phyloP scores from a whole-genome alignment of 176 grass and related monocot genomes.

The Guadua angustifolia region DNA sequence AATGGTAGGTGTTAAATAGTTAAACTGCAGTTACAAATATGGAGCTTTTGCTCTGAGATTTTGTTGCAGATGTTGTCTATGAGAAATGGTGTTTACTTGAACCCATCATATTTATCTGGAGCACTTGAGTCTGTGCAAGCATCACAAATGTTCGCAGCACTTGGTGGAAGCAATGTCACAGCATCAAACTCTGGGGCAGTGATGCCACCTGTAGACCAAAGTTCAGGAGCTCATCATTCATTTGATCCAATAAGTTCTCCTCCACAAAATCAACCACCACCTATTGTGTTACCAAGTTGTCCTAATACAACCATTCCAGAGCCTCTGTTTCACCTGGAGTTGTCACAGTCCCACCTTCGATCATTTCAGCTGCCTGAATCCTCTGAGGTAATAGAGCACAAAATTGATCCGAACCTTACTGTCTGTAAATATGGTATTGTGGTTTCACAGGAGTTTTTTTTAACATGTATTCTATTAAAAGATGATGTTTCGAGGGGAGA shows the following conservation, averaged over 20 bases:
- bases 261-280: conserved; percentile 52
- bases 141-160: conserved; percentile 72
- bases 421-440: not conserved
- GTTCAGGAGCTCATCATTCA: conserved; percentile 59
- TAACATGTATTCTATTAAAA: conserved; percentile 41
- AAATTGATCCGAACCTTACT: not conserved
- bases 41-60: not conserved
- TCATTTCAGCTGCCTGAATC: conserved; percentile 74
- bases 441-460: conserved; percentile 13
- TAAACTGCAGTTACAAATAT: not conserved
- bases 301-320: conserved; percentile 54
- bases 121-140: conserved; percentile 72
- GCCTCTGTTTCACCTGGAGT: conserved; percentile 48
- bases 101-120: conserved; percentile 73
- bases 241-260: conserved; percentile 52
- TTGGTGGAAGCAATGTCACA: conserved; percentile 54
- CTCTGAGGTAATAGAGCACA: conserved; percentile 58
- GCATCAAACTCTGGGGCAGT: conserved; percentile 48
- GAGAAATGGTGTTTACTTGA: conserved; percentile 89
- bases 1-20: not conserved
- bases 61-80: conserved; percentile 80
- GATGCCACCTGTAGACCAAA: conserved; percentile 61
- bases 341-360: conserved; percentile 56
- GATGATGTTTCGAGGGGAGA: conserved; percentile 65
- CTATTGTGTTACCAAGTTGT: conserved; percentile 49